Percentiles rank a stretch among this genome's conserved stretches.
These are phyloP conservation scores for Lecanosticta acicola DNA, from an alignment of 2,329 filamentous ascomycete species.

Conservation along the genomic window DNA sequence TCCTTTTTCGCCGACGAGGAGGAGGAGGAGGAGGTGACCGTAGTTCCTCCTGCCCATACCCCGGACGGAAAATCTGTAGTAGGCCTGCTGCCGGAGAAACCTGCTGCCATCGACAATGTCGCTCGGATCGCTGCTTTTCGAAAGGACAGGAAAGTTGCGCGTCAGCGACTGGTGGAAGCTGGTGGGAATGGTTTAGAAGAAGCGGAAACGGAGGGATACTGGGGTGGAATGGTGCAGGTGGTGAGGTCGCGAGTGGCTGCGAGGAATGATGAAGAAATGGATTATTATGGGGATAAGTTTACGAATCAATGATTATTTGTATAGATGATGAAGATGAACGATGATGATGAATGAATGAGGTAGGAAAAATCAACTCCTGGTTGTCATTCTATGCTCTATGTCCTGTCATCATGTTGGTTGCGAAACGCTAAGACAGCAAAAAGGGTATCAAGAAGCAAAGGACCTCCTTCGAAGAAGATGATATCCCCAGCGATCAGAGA, in stretches of 20 bases:
- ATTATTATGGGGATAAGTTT: slow-evolving; percentile 33
- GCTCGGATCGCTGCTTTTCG: slow-evolving; percentile 51
- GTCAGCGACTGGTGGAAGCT: slow-evolving; percentile 34
- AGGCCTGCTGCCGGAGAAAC: too few species aligned
- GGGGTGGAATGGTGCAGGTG: slow-evolving; percentile 55
- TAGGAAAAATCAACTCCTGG: too few species aligned
- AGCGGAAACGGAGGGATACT: slow-evolving; percentile 50
- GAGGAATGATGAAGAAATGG: slow-evolving; percentile 28
- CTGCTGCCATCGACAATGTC: slow-evolving; percentile 53
- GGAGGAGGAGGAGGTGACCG: slow-evolving; percentile 24
- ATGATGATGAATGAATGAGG: not conserved
- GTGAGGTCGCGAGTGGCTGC: slow-evolving; percentile 37
- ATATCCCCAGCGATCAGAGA: too few species aligned
- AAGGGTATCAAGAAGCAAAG: not conserved
- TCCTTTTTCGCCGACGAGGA: slow-evolving; percentile 52
- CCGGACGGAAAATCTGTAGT: too few species aligned
- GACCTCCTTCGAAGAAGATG: too few species aligned
- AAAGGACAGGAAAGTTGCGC: slow-evolving; percentile 47
- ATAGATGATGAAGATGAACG: slow-evolving; percentile 24
- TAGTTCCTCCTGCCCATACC: slow-evolving; percentile 5
- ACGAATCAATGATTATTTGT: slow-evolving; percentile 26
- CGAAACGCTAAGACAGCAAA: not conserved
- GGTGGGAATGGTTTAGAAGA: slow-evolving; percentile 30
- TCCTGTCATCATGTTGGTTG: not conserved
- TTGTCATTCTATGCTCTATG: not conserved